These are phyloP conservation scores for Colletotrichum tofieldiae DNA, from an alignment of 2,329 filamentous ascomycete species.

Conservation along the genomic window DNA sequence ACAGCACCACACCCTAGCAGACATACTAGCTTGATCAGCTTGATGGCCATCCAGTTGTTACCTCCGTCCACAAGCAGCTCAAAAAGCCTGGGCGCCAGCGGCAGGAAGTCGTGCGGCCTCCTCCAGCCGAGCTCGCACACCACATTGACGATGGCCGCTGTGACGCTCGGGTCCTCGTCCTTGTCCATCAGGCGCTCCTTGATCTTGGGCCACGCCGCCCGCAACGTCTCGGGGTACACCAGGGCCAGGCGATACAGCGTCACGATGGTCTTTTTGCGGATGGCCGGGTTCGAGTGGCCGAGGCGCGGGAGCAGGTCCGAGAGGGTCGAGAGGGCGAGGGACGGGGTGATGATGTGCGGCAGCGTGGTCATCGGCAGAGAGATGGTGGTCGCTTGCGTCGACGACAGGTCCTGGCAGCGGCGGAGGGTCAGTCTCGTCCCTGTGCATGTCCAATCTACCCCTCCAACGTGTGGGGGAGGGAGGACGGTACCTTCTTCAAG, in stretches of 20 bases:
- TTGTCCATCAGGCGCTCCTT: slow-evolving; percentile 94
- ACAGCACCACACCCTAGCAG: not conserved
- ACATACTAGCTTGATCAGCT: slow-evolving; percentile 93
- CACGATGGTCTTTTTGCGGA: slow-evolving; percentile 96
- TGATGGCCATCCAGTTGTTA: slow-evolving; percentile 99
- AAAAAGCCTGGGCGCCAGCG: slow-evolving; percentile 91
- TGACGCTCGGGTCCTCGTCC: slow-evolving; percentile 91
- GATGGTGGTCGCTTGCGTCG: slow-evolving; percentile 82
- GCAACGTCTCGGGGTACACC: slow-evolving; percentile 95
- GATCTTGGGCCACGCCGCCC: slow-evolving; percentile 96
- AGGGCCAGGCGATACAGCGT: slow-evolving; percentile 93
- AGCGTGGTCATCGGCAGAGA: slow-evolving; percentile 89
- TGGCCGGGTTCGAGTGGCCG: slow-evolving; percentile 85
- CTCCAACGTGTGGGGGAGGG: not conserved
- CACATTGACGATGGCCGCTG: slow-evolving; percentile 95
- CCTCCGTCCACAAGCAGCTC: slow-evolving; percentile 91
- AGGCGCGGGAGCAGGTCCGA: slow-evolving; percentile 89
- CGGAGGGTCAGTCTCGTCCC: slow-evolving; percentile 18
- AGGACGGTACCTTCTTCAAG: slow-evolving; percentile 82
- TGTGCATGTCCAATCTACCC: not conserved
- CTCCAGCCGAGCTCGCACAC: slow-evolving; percentile 97
- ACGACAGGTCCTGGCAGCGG: slow-evolving; percentile 77
- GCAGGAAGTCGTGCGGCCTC: slow-evolving; percentile 92
- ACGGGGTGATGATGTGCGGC: slow-evolving; percentile 95
- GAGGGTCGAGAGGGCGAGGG: slow-evolving; percentile 90